phyloP scores from a whole-genome alignment of 768 basidiomycete species.

The Sutorius australiensis region DNA sequence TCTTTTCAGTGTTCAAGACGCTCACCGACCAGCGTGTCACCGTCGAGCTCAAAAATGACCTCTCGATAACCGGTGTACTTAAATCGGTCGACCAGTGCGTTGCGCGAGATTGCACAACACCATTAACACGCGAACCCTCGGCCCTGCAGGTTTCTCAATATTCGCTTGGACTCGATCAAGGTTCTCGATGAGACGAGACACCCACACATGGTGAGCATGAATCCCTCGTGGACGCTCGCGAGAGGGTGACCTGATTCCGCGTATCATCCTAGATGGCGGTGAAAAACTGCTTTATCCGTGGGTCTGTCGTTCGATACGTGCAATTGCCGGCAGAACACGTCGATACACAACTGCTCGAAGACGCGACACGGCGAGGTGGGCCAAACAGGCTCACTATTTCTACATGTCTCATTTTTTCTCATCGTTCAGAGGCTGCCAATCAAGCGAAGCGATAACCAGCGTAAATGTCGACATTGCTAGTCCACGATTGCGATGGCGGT shows the following conservation, averaged over 20 bases:
- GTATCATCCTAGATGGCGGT: constrained; percentile 78
- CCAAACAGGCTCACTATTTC: constrained; percentile 10
- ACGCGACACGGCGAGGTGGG: constrained; percentile 91
- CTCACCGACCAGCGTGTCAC: constrained; percentile 96
- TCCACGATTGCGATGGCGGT: background rate
- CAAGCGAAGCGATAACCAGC: constrained; percentile 37
- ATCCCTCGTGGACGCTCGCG: background rate
- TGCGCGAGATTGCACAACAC: background rate
- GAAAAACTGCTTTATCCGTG: constrained; percentile 98
- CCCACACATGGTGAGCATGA: constrained; percentile 84
- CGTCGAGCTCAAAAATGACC: constrained; percentile 98
- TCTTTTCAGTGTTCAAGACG: constrained; percentile 98
- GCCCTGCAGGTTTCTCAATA: constrained; percentile 79
- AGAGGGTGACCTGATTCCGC: no score
- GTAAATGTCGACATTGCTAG: background rate
- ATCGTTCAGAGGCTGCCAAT: constrained; percentile 37
- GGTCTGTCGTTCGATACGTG: constrained; percentile 97
- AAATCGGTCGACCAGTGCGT: constrained; percentile 98
- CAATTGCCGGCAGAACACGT: constrained; percentile 90
- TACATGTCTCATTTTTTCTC: constrained; percentile 4
- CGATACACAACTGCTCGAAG: constrained; percentile 92
- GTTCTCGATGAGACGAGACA: constrained; percentile 90
- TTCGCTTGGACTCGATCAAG: constrained; percentile 89
- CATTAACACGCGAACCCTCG: constrained; percentile 1
- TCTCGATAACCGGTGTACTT: constrained; percentile 90